Evolutionary conservation across 805 yeast species (phyloP).

Genomic region (Sugiyamaella americana): DNA sequence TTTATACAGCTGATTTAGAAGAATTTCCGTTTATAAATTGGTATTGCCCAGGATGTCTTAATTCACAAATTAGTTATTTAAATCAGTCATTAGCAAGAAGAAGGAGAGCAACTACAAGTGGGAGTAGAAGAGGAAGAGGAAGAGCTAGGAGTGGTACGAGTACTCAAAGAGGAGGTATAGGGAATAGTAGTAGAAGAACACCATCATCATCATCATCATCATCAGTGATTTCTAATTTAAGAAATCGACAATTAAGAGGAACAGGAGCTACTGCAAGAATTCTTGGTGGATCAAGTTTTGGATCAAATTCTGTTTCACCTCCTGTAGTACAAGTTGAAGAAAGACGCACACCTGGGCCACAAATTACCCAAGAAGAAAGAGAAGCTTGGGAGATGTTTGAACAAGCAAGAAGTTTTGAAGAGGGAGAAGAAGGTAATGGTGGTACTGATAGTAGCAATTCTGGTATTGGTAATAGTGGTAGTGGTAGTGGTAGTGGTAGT

Average conservation of each 20-base stretch:
- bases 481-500: background rate
- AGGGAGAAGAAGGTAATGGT: background rate
- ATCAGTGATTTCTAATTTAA: background rate
- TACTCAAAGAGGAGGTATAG: background rate
- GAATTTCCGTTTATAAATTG: constrained; percentile 28
- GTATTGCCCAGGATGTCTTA: constrained; percentile 26
- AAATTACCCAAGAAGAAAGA: constrained; percentile 21
- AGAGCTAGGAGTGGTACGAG: background rate
- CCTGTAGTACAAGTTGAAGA: background rate
- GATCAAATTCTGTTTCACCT: background rate
- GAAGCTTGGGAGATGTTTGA: constrained; percentile 31
- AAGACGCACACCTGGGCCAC: constrained; percentile 5
- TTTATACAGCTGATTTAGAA: constrained; percentile 28
- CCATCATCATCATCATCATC: background rate
- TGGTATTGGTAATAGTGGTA: background rate
- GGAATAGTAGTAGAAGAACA: background rate
- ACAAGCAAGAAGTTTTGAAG: constrained; percentile 17
- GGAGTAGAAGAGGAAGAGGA: background rate
- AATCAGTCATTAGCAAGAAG: background rate
- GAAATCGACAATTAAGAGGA: background rate
- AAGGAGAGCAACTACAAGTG: background rate
- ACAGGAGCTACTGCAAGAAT: background rate
- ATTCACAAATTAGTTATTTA: constrained; percentile 1
- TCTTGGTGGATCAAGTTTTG: background rate
- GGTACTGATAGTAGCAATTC: background rate